These are phyloP conservation scores for Solanum hybrid DNA, from an alignment of 305 asterid genomes.

Conservation along the genomic window DNA sequence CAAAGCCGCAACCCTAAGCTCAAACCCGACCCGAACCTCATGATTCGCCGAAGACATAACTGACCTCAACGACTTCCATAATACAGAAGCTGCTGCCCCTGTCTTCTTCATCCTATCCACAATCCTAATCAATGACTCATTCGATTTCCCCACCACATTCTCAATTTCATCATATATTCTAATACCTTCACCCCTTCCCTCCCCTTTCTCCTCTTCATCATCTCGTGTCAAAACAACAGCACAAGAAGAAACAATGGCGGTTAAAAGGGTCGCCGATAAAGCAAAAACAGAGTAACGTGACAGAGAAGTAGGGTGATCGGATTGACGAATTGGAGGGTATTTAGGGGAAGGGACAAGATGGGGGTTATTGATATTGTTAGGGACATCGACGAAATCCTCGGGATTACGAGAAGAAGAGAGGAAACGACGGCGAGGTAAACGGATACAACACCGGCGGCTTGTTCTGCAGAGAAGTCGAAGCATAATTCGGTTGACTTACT, in stretches of 20 bases:
- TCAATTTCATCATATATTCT: constrained; percentile 39
- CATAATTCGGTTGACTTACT: constrained; percentile 24
- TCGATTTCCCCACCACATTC: constrained; percentile 38
- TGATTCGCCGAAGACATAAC: constrained; percentile 89
- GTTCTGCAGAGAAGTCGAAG: constrained; percentile 31
- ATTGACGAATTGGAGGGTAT: constrained; percentile 27
- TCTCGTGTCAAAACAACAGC: constrained; percentile 13
- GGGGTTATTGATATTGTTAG: constrained; percentile 17
- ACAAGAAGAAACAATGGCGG: constrained; percentile 33
- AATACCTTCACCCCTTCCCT: not conserved
- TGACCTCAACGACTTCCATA: constrained; percentile 88
- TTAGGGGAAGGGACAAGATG: constrained; percentile 12
- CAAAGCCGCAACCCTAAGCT: constrained; percentile 85
- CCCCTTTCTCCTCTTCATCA: not conserved
- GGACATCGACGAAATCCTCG: constrained; percentile 16
- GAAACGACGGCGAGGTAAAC: constrained; percentile 35
- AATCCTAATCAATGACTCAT: constrained; percentile 39
- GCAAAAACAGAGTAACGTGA: constrained; percentile 27
- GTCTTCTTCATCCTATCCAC: constrained; percentile 65
- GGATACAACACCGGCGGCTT: constrained; percentile 32
- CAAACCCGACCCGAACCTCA: constrained; percentile 89
- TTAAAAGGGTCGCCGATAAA: constrained; percentile 32
- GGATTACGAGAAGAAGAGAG: constrained; percentile 22
- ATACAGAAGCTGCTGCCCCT: constrained; percentile 76
- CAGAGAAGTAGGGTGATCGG: constrained; percentile 9